A percentile compares a stretch with the other conserved stretches of the same genome.
These are phyloP conservation scores for Crithidia bombi DNA, from an alignment of 208 protist genomes.

Conservation along the genomic window DNA sequence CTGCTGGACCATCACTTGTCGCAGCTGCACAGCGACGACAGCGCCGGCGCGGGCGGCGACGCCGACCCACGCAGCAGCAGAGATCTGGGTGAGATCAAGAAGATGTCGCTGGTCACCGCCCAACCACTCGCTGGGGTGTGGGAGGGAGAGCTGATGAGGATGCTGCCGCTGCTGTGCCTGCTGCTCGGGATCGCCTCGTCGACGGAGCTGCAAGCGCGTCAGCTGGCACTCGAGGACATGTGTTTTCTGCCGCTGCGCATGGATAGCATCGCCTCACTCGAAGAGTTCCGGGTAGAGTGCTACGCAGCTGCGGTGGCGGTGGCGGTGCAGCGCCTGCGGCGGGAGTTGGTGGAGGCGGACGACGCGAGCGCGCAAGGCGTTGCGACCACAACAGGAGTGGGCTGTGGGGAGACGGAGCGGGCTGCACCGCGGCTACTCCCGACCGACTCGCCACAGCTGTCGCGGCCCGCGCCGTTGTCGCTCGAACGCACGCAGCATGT, in stretches of 20 bases:
- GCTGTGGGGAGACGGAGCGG: too few relatives aligned
- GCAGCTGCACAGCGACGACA: slow-evolving; percentile 22
- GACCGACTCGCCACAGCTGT: neutral
- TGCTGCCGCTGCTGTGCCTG: slow-evolving; percentile 53
- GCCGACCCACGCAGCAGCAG: neutral
- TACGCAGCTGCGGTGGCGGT: slow-evolving; percentile 60
- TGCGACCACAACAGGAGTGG: neutral
- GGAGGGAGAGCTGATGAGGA: slow-evolving; percentile 32
- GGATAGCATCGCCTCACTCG: slow-evolving; percentile 56
- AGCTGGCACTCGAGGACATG: slow-evolving; percentile 62
- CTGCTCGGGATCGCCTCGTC: slow-evolving; percentile 34
- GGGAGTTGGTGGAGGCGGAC: slow-evolving; percentile 26
- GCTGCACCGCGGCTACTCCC: neutral
- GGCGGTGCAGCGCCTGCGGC: slow-evolving; percentile 41
- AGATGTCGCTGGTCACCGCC: neutral
- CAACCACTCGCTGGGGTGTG: neutral
- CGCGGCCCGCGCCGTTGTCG: neutral
- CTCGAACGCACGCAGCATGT: neutral
- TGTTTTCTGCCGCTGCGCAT: slow-evolving; percentile 68
- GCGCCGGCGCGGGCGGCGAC: neutral
- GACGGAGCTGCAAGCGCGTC: slow-evolving; percentile 34
- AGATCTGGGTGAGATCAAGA: neutral
- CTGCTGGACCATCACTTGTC: slow-evolving; percentile 44
- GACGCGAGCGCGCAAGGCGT: slow-evolving; percentile 4
- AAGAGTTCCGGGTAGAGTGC: slow-evolving; percentile 48